A percentile compares a stretch with the other conserved stretches of the same genome.
phyloP scores from a whole-genome alignment of 768 basidiomycete species.

The Terana coerulea region DNA sequence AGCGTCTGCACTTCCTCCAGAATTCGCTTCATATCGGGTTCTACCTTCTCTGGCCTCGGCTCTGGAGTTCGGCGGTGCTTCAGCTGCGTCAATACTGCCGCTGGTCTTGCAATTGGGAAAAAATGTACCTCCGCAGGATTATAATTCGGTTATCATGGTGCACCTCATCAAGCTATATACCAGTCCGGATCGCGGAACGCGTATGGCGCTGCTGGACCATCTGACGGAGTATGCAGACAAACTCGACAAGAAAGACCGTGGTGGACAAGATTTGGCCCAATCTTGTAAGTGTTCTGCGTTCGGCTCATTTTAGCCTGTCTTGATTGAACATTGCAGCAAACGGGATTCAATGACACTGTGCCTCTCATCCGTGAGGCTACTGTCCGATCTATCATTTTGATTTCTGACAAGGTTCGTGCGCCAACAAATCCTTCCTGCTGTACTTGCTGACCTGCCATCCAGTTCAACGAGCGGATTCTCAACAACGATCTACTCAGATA shows the following conservation, averaged over 20 bases:
- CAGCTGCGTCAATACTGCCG: conserved; percentile 76
- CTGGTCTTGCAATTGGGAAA: conserved; percentile 79
- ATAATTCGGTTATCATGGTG: conserved; percentile 59
- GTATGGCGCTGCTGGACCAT: conserved; percentile 91
- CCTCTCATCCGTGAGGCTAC: conserved; percentile 94
- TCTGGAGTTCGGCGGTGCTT: conserved; percentile 69
- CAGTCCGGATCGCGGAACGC: conserved; percentile 87
- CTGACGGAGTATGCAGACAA: conserved; percentile 82
- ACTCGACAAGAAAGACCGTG: conserved; percentile 80
- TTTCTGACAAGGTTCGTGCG: conserved; percentile 73
- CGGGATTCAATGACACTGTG: conserved; percentile 93
- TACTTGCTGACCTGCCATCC: neutral
- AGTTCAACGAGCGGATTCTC: conserved; percentile 88
- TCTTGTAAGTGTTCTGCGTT: conserved; percentile 50
- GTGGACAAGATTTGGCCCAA: conserved; percentile 91
- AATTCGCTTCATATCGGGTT: conserved; percentile 82
- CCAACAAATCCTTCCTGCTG: neutral
- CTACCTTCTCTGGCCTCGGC: conserved; percentile 81
- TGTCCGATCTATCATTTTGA: conserved; percentile 76
- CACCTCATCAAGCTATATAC: conserved; percentile 83
- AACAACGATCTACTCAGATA: conserved; percentile 95
- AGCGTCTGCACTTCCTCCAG: conserved; percentile 73
- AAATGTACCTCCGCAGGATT: conserved; percentile 67
- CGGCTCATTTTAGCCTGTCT: neutral
- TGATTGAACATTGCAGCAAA: conserved; percentile 56